Base-by-base conservation (phyloP, 257 asterid genomes). In the Solanum piurae region DNA sequence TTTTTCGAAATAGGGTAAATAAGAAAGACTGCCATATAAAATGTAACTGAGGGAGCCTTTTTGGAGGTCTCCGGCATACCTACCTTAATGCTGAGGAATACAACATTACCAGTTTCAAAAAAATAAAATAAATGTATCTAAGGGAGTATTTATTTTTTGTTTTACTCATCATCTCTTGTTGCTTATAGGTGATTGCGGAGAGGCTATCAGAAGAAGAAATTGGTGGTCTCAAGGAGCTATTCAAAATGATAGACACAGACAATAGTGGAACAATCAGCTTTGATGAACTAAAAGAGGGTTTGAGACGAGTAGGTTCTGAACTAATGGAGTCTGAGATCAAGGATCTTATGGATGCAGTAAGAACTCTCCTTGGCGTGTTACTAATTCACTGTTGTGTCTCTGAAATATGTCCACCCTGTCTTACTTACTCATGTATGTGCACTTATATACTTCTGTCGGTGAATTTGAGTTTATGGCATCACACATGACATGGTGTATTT, bases 271-370 rank as follows among this genome's bases (percentile, higher is more conserved):
- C 98, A 80, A 96, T 96, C 85, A 96, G 98, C 37, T 95, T 93
- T 79, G 99, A 96, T 40, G 99, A 96, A 89, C 95, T 96, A 83
- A 96, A 96, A 90, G 98, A 96, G 88, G 99, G 99, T 38, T 89
- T 95, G 88, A 91, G 87, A 89, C 88, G 95, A 91, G 99, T 96
- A 21, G 99, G 99, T 36, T 95, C 99, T 21, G 98, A 95, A 89
- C 92, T 96, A 13, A 95, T 95, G 98, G 99, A 96, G 89, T 94
- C 99, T 33, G 99, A 96, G 91, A 96, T 96, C 72, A 94, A 94
- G 91, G 95, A 93, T 92, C 98, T 96, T 64, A 96, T 96, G 99
- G 92, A 92, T 20, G 98, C 99, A 25, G 99, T 96, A 94, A 29
- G 93, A 74, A 83, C 62, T 69, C 23, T 87, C 84, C 52, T 13